Evolutionary conservation across 2,329 filamentous ascomycete species (phyloP), one percentile per base, ranked within the genome.

Genomic region (Curvularia verruculosa): DNA sequence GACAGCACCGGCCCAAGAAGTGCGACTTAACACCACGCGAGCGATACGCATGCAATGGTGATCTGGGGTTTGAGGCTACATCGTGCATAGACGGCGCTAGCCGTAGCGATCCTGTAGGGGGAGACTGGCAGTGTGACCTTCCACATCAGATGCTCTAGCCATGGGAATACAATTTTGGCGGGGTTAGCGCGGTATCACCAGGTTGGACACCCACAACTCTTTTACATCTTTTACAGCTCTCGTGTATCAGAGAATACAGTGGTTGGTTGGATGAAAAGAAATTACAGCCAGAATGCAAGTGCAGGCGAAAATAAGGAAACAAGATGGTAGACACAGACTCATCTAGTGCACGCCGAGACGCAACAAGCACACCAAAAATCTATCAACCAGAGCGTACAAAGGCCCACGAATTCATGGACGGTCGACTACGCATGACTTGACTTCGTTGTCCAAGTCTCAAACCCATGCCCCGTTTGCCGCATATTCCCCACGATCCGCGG

Each of bases 11-110:
- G 36, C 18, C n/a, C 26, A 28, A 47, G 53, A 34, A 53, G 43
- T 50, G 45, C 55, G 36, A 62, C 59, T 21, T 34, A 15, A 10
- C 41, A 49, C 52, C 60, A 64, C 60, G 61, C 56, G 59, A 63
- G 53, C 41, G 45, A 39, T 52, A 47, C 60, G 46, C 62, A 53
- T 64, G 62, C 46, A 39, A 37, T 40, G 21, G 5, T 41, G 26
- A 41, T 51, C 29, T 24, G 43, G 46, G 43, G 40, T 47, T 15
- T 36, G 34, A 36, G 34, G 28, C 41, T 47, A 36, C 45, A 18
- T 31, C n/a, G 23, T 41, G 34, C 37, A 34, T 23, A 21, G 29
- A 36, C 28, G 23, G 13, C 23, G n/a, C 43, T 36, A n/a, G 34
- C 23, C 37, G 39, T n/a, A 44, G 19, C 31, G 10, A 40, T 24